phyloP scores from a whole-genome alignment of 78 protist genomes.

The Bigelowiella natans region DNA sequence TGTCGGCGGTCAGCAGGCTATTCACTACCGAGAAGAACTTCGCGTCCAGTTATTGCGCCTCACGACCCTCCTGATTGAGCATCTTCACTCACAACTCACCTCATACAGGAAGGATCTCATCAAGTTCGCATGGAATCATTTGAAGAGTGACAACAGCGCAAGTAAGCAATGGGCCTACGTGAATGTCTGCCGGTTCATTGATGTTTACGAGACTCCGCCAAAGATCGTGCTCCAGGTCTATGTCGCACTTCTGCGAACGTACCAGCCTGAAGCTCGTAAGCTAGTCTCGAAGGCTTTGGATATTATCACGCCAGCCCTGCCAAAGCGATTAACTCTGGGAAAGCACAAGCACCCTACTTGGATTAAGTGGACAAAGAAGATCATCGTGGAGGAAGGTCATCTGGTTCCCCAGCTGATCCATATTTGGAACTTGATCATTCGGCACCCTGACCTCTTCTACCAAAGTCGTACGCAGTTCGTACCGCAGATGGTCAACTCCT shows the following conservation, averaged over 20 bases:
- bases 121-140: slow-evolving; percentile 65
- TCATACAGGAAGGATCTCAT: slow-evolving; percentile 56
- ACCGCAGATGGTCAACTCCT: slow-evolving; percentile 66
- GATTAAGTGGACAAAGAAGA: slow-evolving; percentile 73
- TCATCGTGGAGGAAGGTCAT: slow-evolving; percentile 83
- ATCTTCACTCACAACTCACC: slow-evolving; percentile 14
- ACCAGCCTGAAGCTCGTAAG: slow-evolving; percentile 66
- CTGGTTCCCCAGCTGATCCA: slow-evolving; percentile 66
- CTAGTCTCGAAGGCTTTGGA: slow-evolving; percentile 71
- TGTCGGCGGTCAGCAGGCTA: slow-evolving; percentile 11
- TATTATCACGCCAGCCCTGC: slow-evolving; percentile 60
- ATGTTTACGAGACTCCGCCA: slow-evolving; percentile 71
- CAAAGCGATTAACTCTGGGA: slow-evolving; percentile 32
- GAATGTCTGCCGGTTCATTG: slow-evolving; percentile 72
- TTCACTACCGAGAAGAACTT: slow-evolving; percentile 15
- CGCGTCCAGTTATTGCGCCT: slow-evolving; percentile 54
- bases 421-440: slow-evolving; percentile 63
- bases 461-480: slow-evolving; percentile 57
- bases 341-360: slow-evolving; percentile 45
- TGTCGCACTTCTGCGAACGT: slow-evolving; percentile 60
- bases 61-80: slow-evolving; percentile 61
- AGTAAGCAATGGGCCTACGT: slow-evolving; percentile 72
- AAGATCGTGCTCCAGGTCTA: slow-evolving; percentile 77
- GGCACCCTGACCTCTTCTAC: slow-evolving; percentile 69
- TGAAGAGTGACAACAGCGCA: slow-evolving; percentile 67